Evolutionary conservation across 805 yeast species (phyloP).

Genomic region (Saturnispora silvae): DNA sequence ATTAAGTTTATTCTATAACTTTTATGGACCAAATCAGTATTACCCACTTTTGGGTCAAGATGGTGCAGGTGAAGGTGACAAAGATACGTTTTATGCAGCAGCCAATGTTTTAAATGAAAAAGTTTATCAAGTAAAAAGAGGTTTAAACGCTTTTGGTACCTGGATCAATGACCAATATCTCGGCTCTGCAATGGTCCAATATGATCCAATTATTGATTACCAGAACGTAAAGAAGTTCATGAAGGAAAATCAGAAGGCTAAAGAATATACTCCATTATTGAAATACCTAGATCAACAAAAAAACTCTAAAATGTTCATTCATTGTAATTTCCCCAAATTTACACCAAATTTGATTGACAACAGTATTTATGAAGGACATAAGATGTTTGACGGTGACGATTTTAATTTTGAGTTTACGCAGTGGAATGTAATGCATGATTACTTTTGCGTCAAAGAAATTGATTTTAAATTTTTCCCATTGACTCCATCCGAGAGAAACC

Average conservation of each 20-base stretch:
- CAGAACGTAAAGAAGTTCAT: conserved; percentile 15
- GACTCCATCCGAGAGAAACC: not conserved
- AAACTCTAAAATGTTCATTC: conserved; percentile 32
- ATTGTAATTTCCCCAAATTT: conserved; percentile 44
- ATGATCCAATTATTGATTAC: conserved; percentile 37
- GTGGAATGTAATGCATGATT: conserved; percentile 41
- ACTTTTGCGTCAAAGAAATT: conserved; percentile 18
- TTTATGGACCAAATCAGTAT: conserved; percentile 38
- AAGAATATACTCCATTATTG: conserved; percentile 1
- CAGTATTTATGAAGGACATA: conserved; percentile 26
- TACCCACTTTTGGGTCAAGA: conserved; percentile 41
- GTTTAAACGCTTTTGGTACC: conserved; percentile 41
- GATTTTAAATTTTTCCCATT: conserved; percentile 1
- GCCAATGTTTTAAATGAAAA: conserved; percentile 33
- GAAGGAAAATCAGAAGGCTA: conserved; percentile 11
- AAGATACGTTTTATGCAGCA: conserved; percentile 49
- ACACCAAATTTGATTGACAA: conserved; percentile 33
- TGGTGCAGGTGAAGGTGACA: conserved; percentile 45
- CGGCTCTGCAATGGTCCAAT: conserved; percentile 52
- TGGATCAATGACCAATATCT: conserved; percentile 27
- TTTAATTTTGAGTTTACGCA: conserved; percentile 52
- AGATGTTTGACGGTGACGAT: conserved; percentile 24
- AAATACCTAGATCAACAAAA: conserved; percentile 20
- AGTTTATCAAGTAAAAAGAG: conserved; percentile 40
- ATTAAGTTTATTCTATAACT: conserved; percentile 41